Evolutionary conservation across 192 early-diverging fungal species (phyloP).

Genomic region (Coemansia sp.): DNA sequence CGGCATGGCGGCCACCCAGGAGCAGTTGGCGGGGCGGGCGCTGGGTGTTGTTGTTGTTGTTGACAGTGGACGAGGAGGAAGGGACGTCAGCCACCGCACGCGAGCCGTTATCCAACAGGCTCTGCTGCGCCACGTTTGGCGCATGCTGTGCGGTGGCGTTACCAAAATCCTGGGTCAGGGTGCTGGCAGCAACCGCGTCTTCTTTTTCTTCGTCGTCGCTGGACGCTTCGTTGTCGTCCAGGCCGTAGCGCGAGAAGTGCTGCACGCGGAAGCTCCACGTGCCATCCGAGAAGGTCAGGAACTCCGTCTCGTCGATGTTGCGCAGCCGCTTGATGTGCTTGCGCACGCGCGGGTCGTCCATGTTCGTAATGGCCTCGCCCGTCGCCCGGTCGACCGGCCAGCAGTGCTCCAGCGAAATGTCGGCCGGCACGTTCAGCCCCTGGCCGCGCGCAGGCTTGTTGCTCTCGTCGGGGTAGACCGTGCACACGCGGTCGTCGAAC

Average conservation of each 20-base stretch:
- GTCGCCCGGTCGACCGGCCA: conserved; percentile 86
- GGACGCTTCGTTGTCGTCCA: conserved; percentile 70
- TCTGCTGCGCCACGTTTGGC: conserved; percentile 19
- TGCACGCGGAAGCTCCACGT: conserved; percentile 93
- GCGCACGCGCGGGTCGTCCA: conserved; percentile 70
- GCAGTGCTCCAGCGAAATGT: conserved; percentile 76
- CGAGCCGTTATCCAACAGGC: conserved; percentile 42
- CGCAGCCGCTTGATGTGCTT: conserved; percentile 73
- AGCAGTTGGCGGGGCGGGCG: conserved; percentile 29
- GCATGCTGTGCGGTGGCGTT: conserved; percentile 50
- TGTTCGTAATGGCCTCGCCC: conserved; percentile 66
- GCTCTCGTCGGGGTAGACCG: conserved; percentile 83
- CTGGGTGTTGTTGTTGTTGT: not conserved
- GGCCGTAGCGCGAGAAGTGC: conserved; percentile 82
- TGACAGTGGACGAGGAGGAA: not conserved
- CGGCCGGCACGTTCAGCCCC: conserved; percentile 88
- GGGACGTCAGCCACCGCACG: conserved; percentile 45
- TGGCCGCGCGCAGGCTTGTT: conserved; percentile 80
- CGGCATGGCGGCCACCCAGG: conserved; percentile 30
- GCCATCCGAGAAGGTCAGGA: conserved; percentile 78
- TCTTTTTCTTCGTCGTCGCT: conserved; percentile 58
- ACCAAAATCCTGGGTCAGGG: conserved; percentile 39
- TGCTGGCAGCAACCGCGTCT: conserved; percentile 7
- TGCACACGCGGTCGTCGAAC: conserved; percentile 68
- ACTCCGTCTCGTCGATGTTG: conserved; percentile 74